Base-by-base conservation (phyloP, 2,329 filamentous ascomycete species). In the Keithomyces neogunnii region DNA sequence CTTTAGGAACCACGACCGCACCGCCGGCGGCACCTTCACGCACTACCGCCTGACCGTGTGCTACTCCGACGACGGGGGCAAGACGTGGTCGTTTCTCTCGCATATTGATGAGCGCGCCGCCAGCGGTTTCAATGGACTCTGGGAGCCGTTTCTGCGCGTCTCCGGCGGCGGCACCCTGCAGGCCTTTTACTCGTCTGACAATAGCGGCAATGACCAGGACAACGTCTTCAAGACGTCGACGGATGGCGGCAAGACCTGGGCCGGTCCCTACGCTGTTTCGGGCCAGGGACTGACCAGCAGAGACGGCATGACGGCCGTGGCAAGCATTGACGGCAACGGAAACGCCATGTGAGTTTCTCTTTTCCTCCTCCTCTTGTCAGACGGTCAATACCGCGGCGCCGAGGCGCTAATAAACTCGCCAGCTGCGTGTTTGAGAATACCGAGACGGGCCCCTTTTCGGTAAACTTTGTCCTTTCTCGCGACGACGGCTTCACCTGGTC, bases 231-330 rank as follows among this genome's bases (percentile, higher is more conserved):
- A 62, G n/a, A 62, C 62, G 33, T 72, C 67, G 4, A 59, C 52
- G 1, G 69, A 75, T 52, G 67, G 64, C 2, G 72, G 73, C 2
- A 10, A 32, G 19, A 72, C 67, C 8, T 73, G 69, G 71, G 62
- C 58, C 1, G 47, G 43, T 8, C 55, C 59, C 52, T 50, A 63
- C 9, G 59, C 60, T 2, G 65, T 74, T 11, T 69, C 71, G 0
- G 70, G 70, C 8, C 51, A 55, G 3, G 60, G 63, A 3, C 45
- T 53, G 28, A 60, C 53, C 3, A 63, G 71, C 2, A 62, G 72
- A 19, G 72, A 75, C 48, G 72, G 73, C 31, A 75, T 75, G 73
- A 58, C 70, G 6, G 71, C 71, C 11, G 68, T 76, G 4, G 68
- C 69, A 0, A 56, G 57, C 13, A 59, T 66, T 6, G 57, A 58